Conservation (phyloP, 371 early-diverging fungal genomes). For the Chytridium lagenaria region DNA sequence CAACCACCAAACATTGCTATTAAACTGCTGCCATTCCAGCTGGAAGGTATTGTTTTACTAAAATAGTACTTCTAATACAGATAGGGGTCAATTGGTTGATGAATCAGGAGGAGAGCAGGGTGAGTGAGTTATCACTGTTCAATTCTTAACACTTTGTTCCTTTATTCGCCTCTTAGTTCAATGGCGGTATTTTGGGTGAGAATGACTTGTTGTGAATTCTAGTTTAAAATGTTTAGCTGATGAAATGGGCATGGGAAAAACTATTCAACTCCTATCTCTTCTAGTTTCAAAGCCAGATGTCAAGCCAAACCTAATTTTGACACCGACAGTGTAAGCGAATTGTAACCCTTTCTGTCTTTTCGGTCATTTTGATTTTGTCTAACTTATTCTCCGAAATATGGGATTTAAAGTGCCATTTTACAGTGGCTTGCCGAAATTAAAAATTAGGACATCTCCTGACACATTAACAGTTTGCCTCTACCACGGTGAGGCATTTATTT, state of each 20-base stretch:
- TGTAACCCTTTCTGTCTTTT: not conserved
- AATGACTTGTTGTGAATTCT: too few species aligned
- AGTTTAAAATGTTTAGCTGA: conserved; percentile 56
- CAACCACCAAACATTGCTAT: conserved; percentile 75
- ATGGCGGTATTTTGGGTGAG: conserved; percentile 80
- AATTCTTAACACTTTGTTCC: not conserved
- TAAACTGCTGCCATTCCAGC: conserved; percentile 88
- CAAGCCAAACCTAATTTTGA: conserved; percentile 84
- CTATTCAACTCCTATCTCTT: conserved; percentile 93
- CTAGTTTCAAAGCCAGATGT: conserved; percentile 65
- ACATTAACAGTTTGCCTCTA: conserved; percentile 70
- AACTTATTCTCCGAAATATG: too few species aligned
- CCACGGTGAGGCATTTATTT: conserved; percentile 65
- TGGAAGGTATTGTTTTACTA: conserved; percentile 85
- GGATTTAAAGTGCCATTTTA: conserved; percentile 72
- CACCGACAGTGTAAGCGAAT: conserved; percentile 67
- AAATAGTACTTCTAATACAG: conserved; percentile 31
- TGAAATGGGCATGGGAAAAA: conserved; percentile 99
- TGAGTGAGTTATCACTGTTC: not conserved
- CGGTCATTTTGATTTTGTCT: not conserved
- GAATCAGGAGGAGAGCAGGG: conserved; percentile 30
- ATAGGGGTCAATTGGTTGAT: conserved; percentile 27
- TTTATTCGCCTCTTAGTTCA: conserved; percentile 69
- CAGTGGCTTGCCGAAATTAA: conserved; percentile 90
- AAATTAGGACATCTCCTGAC: conserved; percentile 63